These are phyloP conservation scores for Amylostereum areolatum DNA, from an alignment of 1,284 basidiomycete genomes.

Conservation along the genomic window DNA sequence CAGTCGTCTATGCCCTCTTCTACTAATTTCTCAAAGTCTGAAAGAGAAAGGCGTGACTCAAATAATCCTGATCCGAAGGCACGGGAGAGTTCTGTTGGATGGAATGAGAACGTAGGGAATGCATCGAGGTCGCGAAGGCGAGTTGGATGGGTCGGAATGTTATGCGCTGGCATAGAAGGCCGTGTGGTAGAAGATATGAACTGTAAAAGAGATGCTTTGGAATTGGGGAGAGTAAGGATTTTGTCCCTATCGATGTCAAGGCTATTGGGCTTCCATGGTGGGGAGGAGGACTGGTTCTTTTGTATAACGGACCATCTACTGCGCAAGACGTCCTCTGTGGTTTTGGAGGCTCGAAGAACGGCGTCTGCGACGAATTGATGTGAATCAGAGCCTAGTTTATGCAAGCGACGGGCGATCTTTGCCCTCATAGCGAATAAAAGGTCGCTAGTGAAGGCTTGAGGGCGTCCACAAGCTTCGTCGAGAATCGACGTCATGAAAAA, in stretches of 20 bases:
- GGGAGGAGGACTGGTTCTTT: slow-evolving; percentile 1
- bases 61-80: too few relatives aligned
- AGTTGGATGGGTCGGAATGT: too few relatives aligned
- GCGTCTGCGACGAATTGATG: slow-evolving; percentile 12
- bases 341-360: slow-evolving; percentile 12
- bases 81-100: too few relatives aligned
- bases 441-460: slow-evolving; percentile 8
- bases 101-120: too few relatives aligned
- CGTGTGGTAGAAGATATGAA: slow-evolving; percentile 6
- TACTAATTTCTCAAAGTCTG: slow-evolving; percentile 24
- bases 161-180: too few relatives aligned
- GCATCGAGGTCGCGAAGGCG: too few relatives aligned
- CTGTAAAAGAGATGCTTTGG: slow-evolving; percentile 1
- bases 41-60: background rate
- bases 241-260: slow-evolving; percentile 17
- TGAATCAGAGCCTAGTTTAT: slow-evolving; percentile 27
- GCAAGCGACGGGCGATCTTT: slow-evolving; percentile 30
- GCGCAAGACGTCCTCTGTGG: slow-evolving; percentile 16
- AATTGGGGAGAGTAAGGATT: slow-evolving; percentile 2
- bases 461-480: slow-evolving; percentile 5
- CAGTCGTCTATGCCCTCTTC: slow-evolving; percentile 23
- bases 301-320: slow-evolving; percentile 27
- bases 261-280: slow-evolving; percentile 15
- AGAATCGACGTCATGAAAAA: slow-evolving; percentile 26
- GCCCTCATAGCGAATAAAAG: slow-evolving; percentile 20